Evolutionary conservation across 2,329 filamentous ascomycete genomes (phyloP), one percentile per base, ranked within the genome.

Genomic region (Fusarium annulatum): DNA sequence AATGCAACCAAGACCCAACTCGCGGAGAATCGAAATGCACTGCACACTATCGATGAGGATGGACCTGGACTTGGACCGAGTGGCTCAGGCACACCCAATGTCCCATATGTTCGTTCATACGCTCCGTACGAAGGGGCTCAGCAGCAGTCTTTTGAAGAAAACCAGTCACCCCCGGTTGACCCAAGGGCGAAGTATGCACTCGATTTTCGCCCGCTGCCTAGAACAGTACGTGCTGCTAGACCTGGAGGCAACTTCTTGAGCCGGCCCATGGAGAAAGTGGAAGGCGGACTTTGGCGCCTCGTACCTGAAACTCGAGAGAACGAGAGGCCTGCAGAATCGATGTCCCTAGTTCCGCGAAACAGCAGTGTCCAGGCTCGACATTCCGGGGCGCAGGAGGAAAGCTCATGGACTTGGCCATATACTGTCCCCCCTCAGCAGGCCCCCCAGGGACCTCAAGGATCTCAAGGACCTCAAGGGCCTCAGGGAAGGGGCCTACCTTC

Each of bases 401-500:
- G 23, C 16, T 9, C 26, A 14, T 64, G 58, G 46, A 14, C 36
- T 26, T 19, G 7, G 26, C 30, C 55, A 16, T 30, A 58, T 49
- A 33, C 38, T 18, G 46, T n/a, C 21, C 34, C n/a, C n/a, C n/a
- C 43, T 10, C 61, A 36, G 30, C 49, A 23, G 26, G 4, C 16
- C 9, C 14, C 36, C 9, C 39, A 52, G n/a, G 71, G 45, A 26
- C 21, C 30, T 9, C 36, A 52, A 19, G 71, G 42, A 26, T 16
- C 30, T 9, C 36, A 52, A 19, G 71, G 42, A 26, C 16, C 30
- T 9, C 36, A 52, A 19, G 71, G 42, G n/a, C 19, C 33, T 10
- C 39, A 42, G 14, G 18, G 16, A 9, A 30, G 64, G 33, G 34
- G 49, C 14, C 52, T 73, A 2, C 71, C 71, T 12, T 57, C 71